Evolutionary conservation across 768 basidiomycete species (phyloP).

Genomic region (Amanita rubescens): DNA sequence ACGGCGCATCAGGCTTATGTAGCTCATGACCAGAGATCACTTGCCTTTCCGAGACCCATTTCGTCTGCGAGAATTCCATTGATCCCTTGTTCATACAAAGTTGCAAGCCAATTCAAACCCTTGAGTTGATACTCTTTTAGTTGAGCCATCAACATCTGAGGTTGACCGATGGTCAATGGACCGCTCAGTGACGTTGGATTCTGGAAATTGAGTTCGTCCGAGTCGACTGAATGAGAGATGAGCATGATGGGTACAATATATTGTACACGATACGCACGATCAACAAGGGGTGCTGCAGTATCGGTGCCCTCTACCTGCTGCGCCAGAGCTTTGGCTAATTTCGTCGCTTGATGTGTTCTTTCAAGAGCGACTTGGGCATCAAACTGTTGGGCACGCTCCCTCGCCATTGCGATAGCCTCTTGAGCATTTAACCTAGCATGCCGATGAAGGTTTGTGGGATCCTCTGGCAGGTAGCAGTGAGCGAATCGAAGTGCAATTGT

Average conservation of each 20-base stretch:
- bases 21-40: conserved; percentile 8
- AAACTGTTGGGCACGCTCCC: conserved; percentile 74
- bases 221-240: conserved; percentile 55
- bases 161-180: conserved; percentile 80
- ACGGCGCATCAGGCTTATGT: neutral
- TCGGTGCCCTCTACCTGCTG: conserved; percentile 31
- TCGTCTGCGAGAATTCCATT: conserved; percentile 99
- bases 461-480: conserved; percentile 43
- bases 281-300: conserved; percentile 44
- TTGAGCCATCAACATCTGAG: conserved; percentile 92
- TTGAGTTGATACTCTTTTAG: conserved; percentile 98
- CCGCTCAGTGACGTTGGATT: conserved; percentile 90
- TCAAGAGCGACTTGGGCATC: conserved; percentile 78
- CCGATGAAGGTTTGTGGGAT: conserved; percentile 74
- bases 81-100: conserved; percentile 97
- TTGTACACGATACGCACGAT: conserved; percentile 43
- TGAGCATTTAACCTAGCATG: conserved; percentile 89
- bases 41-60: conserved; percentile 90
- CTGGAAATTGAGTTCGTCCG: conserved; percentile 98
- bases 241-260: neutral
- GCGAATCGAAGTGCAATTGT: neutral
- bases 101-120: conserved; percentile 96
- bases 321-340: conserved; percentile 51
- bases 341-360: conserved; percentile 70
- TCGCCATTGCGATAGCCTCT: conserved; percentile 76